A percentile compares a stretch with the other conserved stretches of the same genome.
Conservation (phyloP, 2,329 filamentous ascomycete species). For the Sodiomyces alkalinus region DNA sequence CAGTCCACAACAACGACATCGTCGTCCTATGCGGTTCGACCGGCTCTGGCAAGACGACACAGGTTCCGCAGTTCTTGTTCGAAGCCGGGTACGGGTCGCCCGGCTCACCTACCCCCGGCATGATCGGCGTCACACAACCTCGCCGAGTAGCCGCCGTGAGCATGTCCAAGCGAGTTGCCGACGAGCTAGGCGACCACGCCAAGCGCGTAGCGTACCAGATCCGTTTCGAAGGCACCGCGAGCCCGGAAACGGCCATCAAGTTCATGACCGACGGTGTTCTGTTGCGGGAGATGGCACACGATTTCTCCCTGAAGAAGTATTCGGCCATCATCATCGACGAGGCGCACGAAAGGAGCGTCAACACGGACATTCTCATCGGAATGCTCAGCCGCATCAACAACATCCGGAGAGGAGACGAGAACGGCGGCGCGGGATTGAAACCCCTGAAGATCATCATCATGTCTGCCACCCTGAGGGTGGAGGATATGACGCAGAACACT, state of each 20-base stretch:
- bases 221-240: conserved; percentile 76
- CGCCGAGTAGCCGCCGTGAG: conserved; percentile 89
- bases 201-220: conserved; percentile 82
- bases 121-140: conserved; percentile 93
- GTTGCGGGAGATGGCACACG: conserved; percentile 77
- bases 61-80: conserved; percentile 90
- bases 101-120: conserved; percentile 65
- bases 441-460: conserved; percentile 93
- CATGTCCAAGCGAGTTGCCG: conserved; percentile 82
- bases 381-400: conserved; percentile 91
- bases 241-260: conserved; percentile 75
- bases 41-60: conserved; percentile 94
- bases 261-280: conserved; percentile 99
- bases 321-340: conserved; percentile 92
- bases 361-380: conserved; percentile 95
- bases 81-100: conserved; percentile 82
- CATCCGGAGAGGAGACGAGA: conserved; percentile 58
- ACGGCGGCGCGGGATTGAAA: conserved; percentile 50
- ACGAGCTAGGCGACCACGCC: conserved; percentile 69
- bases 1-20: conserved; percentile 78
- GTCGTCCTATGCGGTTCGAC: conserved; percentile 91
- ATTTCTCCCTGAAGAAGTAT: conserved; percentile 79
- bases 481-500: conserved; percentile 76
- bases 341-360: conserved; percentile 91
- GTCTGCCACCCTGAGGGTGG: conserved; percentile 86